Base-by-base conservation (phyloP, 2,329 filamentous ascomycete genomes). In the Periconia macrospinosa region DNA sequence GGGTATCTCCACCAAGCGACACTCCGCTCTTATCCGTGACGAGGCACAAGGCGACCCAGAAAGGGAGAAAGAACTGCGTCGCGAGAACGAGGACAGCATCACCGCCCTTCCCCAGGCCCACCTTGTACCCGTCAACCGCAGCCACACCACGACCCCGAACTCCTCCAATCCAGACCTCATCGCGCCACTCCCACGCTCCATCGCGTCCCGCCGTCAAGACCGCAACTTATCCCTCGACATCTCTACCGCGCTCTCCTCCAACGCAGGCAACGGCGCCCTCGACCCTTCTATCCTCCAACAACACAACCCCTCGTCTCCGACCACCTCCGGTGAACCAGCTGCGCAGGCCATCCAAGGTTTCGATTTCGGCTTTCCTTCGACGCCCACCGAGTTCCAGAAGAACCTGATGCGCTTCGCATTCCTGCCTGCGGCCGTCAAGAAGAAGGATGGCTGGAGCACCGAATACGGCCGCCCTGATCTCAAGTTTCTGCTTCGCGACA, bases 401-500 rank as follows among this genome's bases (percentile, higher is more conserved):
- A 91, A 86, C 63, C 78, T 95, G 47, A 93, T 96, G 86, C 89
- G 91, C 15, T 96, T 94, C 69, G 92, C 92, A 1, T 96, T 95
- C 70, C 84, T 92, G 56, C 82, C 75, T 15, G 78, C 77, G 1
- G 73, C 77, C 6, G 65, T 78, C 56, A 74, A 76, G 68, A 79
- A 79, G 60, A 79, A 79, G 49, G 88, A 91, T 60, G 90, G 92
- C 50, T 96, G 93, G 91, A 89, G 85, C 59, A 91, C 94, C 14
- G 92, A 97, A 75, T 97, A 97, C 73, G 92, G 92, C 17, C 85
- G 93, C 0, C 93, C 93, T 0, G 89, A 96, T 62, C 83, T 97
- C 35, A 88, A 90, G 1, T 93, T 88, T 71, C 91, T 96, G 85
- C 82, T 97, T 50, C 87, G 85, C 66, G 86, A 94, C 59, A 88